Evolutionary conservation across 495 filamentous ascomycete genomes (phyloP).

Genomic region (Staphylotrichum longicolle): DNA sequence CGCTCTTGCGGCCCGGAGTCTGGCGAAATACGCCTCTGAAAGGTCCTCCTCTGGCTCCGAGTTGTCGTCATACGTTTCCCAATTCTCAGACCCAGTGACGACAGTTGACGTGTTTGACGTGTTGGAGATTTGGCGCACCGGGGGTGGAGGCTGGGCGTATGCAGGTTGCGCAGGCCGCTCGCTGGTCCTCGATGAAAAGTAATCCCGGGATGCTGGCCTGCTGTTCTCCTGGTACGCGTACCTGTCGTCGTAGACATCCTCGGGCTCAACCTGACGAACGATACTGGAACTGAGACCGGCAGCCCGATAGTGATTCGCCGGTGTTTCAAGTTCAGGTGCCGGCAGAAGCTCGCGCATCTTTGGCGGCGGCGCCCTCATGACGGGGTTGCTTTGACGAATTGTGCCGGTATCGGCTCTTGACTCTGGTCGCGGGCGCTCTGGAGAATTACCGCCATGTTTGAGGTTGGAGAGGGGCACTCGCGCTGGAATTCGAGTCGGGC

Average conservation of each 20-base stretch:
- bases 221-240: constrained; percentile 30
- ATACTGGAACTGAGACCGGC: constrained; percentile 63
- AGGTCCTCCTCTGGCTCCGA: constrained; percentile 72
- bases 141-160: constrained; percentile 39
- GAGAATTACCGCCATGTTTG: constrained; percentile 77
- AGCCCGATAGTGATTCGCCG: constrained; percentile 58
- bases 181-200: constrained; percentile 26
- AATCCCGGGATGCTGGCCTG: constrained; percentile 32
- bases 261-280: constrained; percentile 74
- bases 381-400: constrained; percentile 44
- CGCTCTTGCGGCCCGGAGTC: constrained; percentile 58
- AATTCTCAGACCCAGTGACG: constrained; percentile 84
- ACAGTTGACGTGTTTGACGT: constrained; percentile 64
- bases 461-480: constrained; percentile 77
- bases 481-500: constrained; percentile 79
- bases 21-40: constrained; percentile 74
- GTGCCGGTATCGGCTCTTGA: constrained; percentile 37
- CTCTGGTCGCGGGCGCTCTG: constrained; percentile 62
- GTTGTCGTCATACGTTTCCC: constrained; percentile 86
- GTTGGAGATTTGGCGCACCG: constrained; percentile 64
- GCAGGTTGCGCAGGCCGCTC: constrained; percentile 36
- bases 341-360: constrained; percentile 81
- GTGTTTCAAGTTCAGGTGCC: constrained; percentile 64
- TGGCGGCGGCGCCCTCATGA: constrained; percentile 68
- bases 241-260: constrained; percentile 80